A percentile compares a stretch with the other conserved stretches of the same genome.
Conservation (phyloP, 2,329 filamentous ascomycete species). For the Penicillium sp. region DNA sequence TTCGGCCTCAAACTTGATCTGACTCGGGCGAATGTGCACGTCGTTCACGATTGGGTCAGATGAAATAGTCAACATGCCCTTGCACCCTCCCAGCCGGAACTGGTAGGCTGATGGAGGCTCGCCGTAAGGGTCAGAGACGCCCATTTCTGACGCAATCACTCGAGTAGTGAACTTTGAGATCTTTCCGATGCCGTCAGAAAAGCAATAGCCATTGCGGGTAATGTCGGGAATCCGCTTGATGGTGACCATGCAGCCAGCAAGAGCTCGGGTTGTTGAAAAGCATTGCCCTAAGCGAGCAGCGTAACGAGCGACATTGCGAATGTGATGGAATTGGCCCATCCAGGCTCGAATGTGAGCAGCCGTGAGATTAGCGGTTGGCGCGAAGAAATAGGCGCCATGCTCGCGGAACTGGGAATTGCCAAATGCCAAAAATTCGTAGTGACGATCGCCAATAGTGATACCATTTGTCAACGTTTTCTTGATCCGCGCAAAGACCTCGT, state of each 20-base stretch:
- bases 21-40: slow-evolving; percentile 78
- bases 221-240: slow-evolving; percentile 69
- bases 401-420: slow-evolving; percentile 95
- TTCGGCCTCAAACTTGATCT: slow-evolving; percentile 78
- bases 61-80: slow-evolving; percentile 81
- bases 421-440: slow-evolving; percentile 88
- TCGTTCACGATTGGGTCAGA: slow-evolving; percentile 66
- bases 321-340: slow-evolving; percentile 85
- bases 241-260: slow-evolving; percentile 63
- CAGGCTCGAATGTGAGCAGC: slow-evolving; percentile 77
- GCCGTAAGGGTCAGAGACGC: slow-evolving; percentile 55
- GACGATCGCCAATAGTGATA: slow-evolving; percentile 77
- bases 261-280: slow-evolving; percentile 86
- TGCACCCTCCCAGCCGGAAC: slow-evolving; percentile 88
- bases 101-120: slow-evolving; percentile 80
- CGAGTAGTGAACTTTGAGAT: slow-evolving; percentile 78
- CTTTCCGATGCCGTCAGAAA: slow-evolving; percentile 91
- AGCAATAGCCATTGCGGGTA: slow-evolving; percentile 66
- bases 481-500: slow-evolving; percentile 74
- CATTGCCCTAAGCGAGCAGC: slow-evolving; percentile 89
- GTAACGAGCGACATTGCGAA: slow-evolving; percentile 83
- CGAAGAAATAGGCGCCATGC: slow-evolving; percentile 91
- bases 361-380: slow-evolving; percentile 65
- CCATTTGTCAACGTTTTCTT: slow-evolving; percentile 72
- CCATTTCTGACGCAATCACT: slow-evolving; percentile 72